phyloP scores from a whole-genome alignment of 2,329 filamentous ascomycete species.

The Pseudogymnoascus sp. region DNA sequence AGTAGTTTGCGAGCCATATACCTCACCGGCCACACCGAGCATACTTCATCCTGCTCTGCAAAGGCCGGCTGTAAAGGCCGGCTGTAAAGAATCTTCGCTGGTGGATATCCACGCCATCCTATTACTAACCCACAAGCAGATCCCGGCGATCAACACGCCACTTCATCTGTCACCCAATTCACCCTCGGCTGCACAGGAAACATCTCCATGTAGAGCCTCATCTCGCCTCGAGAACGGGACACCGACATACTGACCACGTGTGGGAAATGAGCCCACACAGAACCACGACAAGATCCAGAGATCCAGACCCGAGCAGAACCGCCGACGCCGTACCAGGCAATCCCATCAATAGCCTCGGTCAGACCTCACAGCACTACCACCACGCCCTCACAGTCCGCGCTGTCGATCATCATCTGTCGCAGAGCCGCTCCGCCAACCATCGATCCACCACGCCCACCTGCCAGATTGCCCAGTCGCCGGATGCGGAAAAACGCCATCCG shows the following conservation, averaged over 20 bases:
- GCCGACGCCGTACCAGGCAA: neutral
- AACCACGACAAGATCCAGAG: neutral
- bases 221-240: neutral
- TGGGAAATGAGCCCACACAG: neutral
- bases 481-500: neutral
- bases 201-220: neutral
- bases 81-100: neutral
- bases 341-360: neutral
- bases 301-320: neutral
- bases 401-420: neutral
- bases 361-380: neutral
- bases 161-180: neutral
- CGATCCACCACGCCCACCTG: neutral
- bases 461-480: neutral
- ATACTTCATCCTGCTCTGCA: neutral
- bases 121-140: neutral
- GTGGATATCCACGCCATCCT: neutral
- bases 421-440: slow-evolving; percentile 1
- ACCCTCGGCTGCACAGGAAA: neutral
- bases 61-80: neutral
- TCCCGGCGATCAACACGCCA: neutral
- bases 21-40: neutral
- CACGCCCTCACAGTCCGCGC: neutral
- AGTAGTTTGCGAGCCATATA: neutral
- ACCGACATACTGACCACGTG: neutral